These are phyloP conservation scores for Trichoderma koningiopsis DNA, from an alignment of 2,329 filamentous ascomycete genomes.

Conservation along the genomic window DNA sequence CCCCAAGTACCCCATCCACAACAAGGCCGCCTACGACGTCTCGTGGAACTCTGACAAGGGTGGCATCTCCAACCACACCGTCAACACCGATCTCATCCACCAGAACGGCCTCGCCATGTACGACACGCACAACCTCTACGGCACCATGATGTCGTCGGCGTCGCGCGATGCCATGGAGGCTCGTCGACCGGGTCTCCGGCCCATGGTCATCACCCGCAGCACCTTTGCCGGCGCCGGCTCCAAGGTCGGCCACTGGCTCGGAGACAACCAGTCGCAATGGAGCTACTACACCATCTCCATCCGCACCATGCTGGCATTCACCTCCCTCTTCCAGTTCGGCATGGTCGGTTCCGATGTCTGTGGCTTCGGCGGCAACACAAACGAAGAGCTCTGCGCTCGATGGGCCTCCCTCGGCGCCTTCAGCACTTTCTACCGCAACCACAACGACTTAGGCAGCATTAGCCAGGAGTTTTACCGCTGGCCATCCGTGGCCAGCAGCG, in stretches of 20 bases:
- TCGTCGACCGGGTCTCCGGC: slow-evolving; percentile 68
- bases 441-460: slow-evolving; percentile 52
- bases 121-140: slow-evolving; percentile 80
- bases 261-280: slow-evolving; percentile 72
- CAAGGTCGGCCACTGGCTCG: slow-evolving; percentile 81
- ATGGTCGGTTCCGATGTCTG: slow-evolving; percentile 76
- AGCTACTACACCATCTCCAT: slow-evolving; percentile 76
- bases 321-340: slow-evolving; percentile 67
- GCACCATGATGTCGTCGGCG: slow-evolving; percentile 73
- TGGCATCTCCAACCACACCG: slow-evolving; percentile 60
- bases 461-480: slow-evolving; percentile 72
- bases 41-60: slow-evolving; percentile 58
- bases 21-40: slow-evolving; percentile 58
- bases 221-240: slow-evolving; percentile 78
- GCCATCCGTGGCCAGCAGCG: slow-evolving; percentile 63
- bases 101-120: slow-evolving; percentile 74
- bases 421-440: slow-evolving; percentile 71
- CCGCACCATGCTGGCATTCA: slow-evolving; percentile 74
- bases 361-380: slow-evolving; percentile 68
- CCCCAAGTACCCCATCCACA: slow-evolving; percentile 76
- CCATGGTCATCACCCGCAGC: slow-evolving; percentile 81
- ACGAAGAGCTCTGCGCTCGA: slow-evolving; percentile 65
- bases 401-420: slow-evolving; percentile 73
- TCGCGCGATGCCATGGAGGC: slow-evolving; percentile 71
- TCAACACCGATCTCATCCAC: slow-evolving; percentile 78